These are phyloP conservation scores for Diaporthe amygdali DNA, from an alignment of 2,329 filamentous ascomycete genomes.

Conservation along the genomic window DNA sequence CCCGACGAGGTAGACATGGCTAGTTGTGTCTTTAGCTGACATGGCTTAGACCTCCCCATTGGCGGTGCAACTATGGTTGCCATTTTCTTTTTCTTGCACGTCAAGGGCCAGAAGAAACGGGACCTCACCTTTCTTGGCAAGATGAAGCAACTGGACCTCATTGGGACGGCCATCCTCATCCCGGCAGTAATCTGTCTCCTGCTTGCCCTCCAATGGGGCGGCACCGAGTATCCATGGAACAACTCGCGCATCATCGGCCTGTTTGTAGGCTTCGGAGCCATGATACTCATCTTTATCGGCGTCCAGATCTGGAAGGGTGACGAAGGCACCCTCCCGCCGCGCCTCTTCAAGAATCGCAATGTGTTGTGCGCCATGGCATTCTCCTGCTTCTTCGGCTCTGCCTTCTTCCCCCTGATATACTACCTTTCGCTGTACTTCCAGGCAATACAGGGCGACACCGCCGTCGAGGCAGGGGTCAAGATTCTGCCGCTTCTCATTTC, in stretches of 20 bases:
- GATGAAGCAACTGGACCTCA: conserved; percentile 52
- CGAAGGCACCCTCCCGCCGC: conserved; percentile 53
- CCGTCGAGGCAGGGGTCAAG: conserved; percentile 60
- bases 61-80: conserved; percentile 52
- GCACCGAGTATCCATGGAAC: conserved; percentile 56
- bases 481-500: conserved; percentile 58
- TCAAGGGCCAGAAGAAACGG: conserved; percentile 38
- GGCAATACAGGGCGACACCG: conserved; percentile 56
- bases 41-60: conserved; percentile 42
- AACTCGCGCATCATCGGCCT: conserved; percentile 54
- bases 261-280: conserved; percentile 52
- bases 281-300: conserved; percentile 52
- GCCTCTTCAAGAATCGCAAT: conserved; percentile 52
- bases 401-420: conserved; percentile 59
- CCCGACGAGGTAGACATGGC: neutral
- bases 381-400: conserved; percentile 53
- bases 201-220: conserved; percentile 63
- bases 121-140: conserved; percentile 40
- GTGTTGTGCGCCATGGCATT: conserved; percentile 46
- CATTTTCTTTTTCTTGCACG: conserved; percentile 52
- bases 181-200: conserved; percentile 58
- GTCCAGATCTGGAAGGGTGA: conserved; percentile 53
- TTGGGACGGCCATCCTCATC: conserved; percentile 55
- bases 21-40: neutral
- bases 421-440: conserved; percentile 61